Evolutionary conservation across 345 rosid species (phyloP), one percentile per base, ranked within the genome.

Genomic region (Gossypium rotundifolium): DNA sequence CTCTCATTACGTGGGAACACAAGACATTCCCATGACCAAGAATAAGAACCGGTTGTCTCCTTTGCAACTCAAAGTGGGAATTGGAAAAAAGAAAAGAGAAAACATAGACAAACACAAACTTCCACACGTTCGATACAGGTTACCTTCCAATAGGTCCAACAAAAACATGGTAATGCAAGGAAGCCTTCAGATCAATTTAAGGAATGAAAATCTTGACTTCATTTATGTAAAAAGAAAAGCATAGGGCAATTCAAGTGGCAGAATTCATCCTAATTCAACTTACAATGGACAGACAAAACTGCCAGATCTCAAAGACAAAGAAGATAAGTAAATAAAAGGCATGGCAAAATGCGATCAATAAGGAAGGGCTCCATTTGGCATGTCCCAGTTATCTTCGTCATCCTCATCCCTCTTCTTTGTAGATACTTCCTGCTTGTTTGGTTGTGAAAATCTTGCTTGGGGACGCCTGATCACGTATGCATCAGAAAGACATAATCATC

Each of bases 361-460:
- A 66, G 89, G 86, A 75, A 79, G 9, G 77, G 74, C 83, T 76
- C 88, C 98, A 68, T 74, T 87, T 58, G 98, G 93, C 87, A 88
- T 65, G 18, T 93, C 98, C 98, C 98, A 91, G 91, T 93, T 91
- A 78, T 93, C 96, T 52, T 85, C 91, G 0, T 81, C 96, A 14
- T 82, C 93, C 20, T 84, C 87, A 4, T 82, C 82, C 81, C 83
- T 86, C 83, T 82, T 88, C 61, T 62, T 66, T 55, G 81, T 4
- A 7, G 85, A 0, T 0, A 40, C 74, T 75, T 87, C 94, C 73
- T 66, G 83, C 74, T 76, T 84, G 75, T 76, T 79, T 67, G 77
- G 83, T 11, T 59, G 48, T 6, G 74, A 23, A 74, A 22, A 73
- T 83, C 96, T 87, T 25, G 77, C 72, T 25, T 62, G 67, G 9